Base-by-base conservation (phyloP, 2,329 filamentous ascomycete genomes). In the Exophiala bonariae region DNA sequence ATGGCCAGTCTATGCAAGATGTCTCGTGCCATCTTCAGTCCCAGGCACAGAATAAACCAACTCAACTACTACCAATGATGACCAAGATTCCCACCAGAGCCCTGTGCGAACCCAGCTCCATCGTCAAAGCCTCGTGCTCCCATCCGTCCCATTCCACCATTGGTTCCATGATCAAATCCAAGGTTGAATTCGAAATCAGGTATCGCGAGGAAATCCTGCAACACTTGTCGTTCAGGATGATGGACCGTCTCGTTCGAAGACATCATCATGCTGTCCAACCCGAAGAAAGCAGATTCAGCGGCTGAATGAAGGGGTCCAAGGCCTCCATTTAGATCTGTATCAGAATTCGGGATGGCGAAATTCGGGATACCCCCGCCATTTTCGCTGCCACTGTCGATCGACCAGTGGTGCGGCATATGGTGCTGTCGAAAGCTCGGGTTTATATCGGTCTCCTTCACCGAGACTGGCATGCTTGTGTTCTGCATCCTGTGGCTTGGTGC, bases 111-210 rank as follows among this genome's bases (percentile, higher is more conserved):
- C n/a, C n/a, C n/a, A n/a, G n/a, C n/a, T n/a, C n/a, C n/a, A n/a
- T n/a, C n/a, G n/a, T n/a, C 23, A 11, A 26, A 26, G 23, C 23
- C 23, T 11, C 23, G 23, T 6, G 23, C 6, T 26, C 6, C 23
- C 23, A 26, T 11, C 23, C 23, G 6, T 11, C 23, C 23, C 11
- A 11, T 26, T 26, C 23, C 23, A 26, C 11, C 23, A 26, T 26
- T 26, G 23, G 6, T 11, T 6, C 11, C 6, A 26, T 26, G 23
- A 26, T 26, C 23, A 26, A 26, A 26, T 26, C 23, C 23, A 26
- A 26, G 11, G 23, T 26, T 37, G 35, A 37, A 37, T 19, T 37
- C 35, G 35, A 37, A 37, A 22, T 37, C 35, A 6, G 35, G 35
- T 13, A 37, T 37, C 8, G 35, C 35, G 14, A 37, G 18, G 18